Base-by-base conservation (phyloP, 139 green algal genomes). In the Coelastrella sp. region DNA sequence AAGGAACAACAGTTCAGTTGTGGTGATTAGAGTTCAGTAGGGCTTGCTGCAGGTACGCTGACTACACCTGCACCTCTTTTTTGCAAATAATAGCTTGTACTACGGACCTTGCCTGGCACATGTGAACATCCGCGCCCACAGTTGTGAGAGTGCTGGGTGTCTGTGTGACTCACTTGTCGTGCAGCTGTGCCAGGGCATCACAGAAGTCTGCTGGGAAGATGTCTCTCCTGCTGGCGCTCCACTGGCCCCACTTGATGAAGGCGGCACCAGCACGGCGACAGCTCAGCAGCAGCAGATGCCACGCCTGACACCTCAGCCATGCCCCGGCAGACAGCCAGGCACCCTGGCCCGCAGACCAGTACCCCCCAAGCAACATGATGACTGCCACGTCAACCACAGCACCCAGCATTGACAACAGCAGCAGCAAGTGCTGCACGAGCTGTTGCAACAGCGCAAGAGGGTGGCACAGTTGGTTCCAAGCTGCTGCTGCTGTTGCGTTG, bases 191-290 rank as follows among this genome's bases (percentile, higher is more conserved):
- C 85, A 99, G 95, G 68, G 96, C 93, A 9, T 93, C 90, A 84
- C 95, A 98, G n/a, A 99, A 94, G 90, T 99, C 97, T 1, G 92
- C 92, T 0, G 98, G 97, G 89, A 99, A 99, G 35, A 99, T 90
- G 94, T 99, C 98, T 22, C 90, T 90, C 17, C 98, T 93, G 1
- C 97, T 97, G 25, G 97, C 94, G 6, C 96, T 95, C 98, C 98
- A 99, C 93, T 99, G 98, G 0, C 96, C 98, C 97, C 93, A 94
- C 92, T 96, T 96, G 81, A 96, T 96, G 75, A 95, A 94, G 0
- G 97, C 97, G 5, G 97, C 95, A 15, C 97, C 95, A 81, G 94
- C 84, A 35, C 25, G 6, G 65, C 27, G 22, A 90, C 94, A 94
- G 24, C 93, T 92, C 0, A 84, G 61, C 66, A 96, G 93, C 93